Base-by-base conservation (phyloP, 257 asterid genomes). In the Cordia subcordata region DNA sequence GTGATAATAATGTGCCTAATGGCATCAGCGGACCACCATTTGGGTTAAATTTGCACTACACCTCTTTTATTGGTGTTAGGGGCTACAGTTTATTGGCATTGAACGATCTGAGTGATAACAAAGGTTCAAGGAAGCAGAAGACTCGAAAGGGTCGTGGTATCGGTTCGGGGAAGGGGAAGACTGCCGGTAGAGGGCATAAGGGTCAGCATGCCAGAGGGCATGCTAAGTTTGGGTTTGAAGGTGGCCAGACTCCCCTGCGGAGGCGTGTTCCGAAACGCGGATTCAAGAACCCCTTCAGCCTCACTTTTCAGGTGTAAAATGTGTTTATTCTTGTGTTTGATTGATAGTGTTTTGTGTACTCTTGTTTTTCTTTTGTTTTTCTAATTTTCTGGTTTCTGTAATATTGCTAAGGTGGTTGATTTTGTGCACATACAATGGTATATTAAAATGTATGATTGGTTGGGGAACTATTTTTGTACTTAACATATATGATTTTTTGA, bases 81-180 rank as follows among this genome's bases (percentile, higher is more conserved):
- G 77, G 90, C 57, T 44, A 79, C 63, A 85, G 88, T 67, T 74
- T 86, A 21, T 64, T 93, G 81, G 82, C 91, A 22, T 61, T 93
- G 82, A 93, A 93, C 37, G 94, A 93, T 74, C 80, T 88, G 74
- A 73, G 90, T 54, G 96, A 93, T 62, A 93, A 89, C 64, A 81
- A 80, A 19, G 96, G 95, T 8, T 61, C 99, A 6, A 72, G 85
- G n/a, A 78, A 82, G 72, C 94, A 88, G 67, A 88, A 86, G 78
- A 93, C 97, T 11, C 71, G 99, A 52, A 93, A 89, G 77, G 99
- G 97, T 6, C 74, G 99, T 38, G 99, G 97, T 61, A 93, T 93
- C 40, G 96, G 99, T 59, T 93, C 99, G 32, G 99, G 99, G 13
- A 88, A 92, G 72, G 99, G 99, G 35, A 88, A 92, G 79, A 92